These are phyloP conservation scores for Chimonanthus praecox DNA, from an alignment of 164 flowering plant species.

Conservation along the genomic window DNA sequence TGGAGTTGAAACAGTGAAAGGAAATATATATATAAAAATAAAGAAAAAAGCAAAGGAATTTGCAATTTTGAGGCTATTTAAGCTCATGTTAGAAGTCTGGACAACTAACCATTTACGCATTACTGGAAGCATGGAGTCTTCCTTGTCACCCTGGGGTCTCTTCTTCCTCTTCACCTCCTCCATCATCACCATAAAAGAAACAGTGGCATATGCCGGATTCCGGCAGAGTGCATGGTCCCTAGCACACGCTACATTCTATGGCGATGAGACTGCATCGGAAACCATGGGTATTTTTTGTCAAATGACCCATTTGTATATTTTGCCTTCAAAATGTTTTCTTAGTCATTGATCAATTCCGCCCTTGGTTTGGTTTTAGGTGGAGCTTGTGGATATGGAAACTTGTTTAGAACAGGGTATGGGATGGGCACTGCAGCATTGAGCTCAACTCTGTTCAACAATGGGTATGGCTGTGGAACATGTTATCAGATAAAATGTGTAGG, in stretches of 20 bases:
- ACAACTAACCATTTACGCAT: background rate
- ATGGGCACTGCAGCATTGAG: slow-evolving; percentile 78
- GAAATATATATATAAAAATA: too few relatives aligned
- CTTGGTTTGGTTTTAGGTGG: slow-evolving; percentile 49
- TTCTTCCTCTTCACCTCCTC: slow-evolving; percentile 15
- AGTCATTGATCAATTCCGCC: background rate
- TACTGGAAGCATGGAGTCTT: slow-evolving; percentile 9
- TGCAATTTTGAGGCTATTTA: too few relatives aligned
- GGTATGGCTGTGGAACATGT: slow-evolving; percentile 77
- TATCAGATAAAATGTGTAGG: slow-evolving; percentile 55
- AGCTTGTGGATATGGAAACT: slow-evolving; percentile 94
- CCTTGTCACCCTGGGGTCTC: slow-evolving; percentile 20
- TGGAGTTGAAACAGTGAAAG: too few relatives aligned
- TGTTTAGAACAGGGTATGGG: slow-evolving; percentile 62
- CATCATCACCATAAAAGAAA: slow-evolving; percentile 9
- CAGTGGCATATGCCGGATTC: slow-evolving; percentile 14
- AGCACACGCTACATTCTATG: slow-evolving; percentile 93
- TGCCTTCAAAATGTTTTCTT: background rate
- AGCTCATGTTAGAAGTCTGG: background rate
- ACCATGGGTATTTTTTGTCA: slow-evolving; percentile 55
- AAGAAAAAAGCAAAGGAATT: too few relatives aligned
- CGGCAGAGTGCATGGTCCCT: slow-evolving; percentile 42
- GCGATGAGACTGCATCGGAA: slow-evolving; percentile 71
- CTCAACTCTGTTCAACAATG: slow-evolving; percentile 64
- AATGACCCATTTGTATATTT: background rate